A percentile compares a stretch with the other conserved stretches of the same genome.
These are phyloP conservation scores for Gossypium mustelinum DNA, from an alignment of 345 rosid genomes.

Conservation along the genomic window DNA sequence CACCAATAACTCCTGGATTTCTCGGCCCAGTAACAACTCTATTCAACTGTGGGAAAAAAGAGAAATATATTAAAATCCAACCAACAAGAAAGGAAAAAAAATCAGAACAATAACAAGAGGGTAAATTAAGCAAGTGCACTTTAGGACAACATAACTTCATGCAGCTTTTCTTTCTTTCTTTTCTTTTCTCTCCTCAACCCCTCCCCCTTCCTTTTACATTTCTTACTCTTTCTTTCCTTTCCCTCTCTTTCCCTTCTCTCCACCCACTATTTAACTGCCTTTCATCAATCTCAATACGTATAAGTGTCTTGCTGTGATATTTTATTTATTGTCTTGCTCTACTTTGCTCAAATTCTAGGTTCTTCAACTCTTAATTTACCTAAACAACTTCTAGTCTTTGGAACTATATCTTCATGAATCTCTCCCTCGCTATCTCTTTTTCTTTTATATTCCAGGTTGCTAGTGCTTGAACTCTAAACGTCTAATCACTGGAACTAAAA, in stretches of 20 bases:
- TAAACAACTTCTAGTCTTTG: neutral
- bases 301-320: neutral
- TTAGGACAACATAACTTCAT: neutral
- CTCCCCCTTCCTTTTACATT: neutral
- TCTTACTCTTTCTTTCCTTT: neutral
- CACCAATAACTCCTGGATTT: slow-evolving; percentile 91
- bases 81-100: neutral
- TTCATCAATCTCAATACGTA: neutral
- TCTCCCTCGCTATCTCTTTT: neutral
- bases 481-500: neutral
- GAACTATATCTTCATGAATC: neutral
- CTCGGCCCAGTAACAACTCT: slow-evolving; percentile 86
- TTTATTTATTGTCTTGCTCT: neutral
- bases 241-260: neutral
- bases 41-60: slow-evolving; percentile 53
- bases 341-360: neutral
- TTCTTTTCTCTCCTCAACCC: neutral
- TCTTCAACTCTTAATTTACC: neutral
- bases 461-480: neutral
- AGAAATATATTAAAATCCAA: neutral
- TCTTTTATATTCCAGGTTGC: neutral
- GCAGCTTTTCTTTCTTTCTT: neutral
- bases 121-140: neutral
- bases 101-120: neutral
- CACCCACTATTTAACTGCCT: neutral